phyloP scores from a whole-genome alignment of 768 basidiomycete species.

The Rhodotorula graminis region DNA sequence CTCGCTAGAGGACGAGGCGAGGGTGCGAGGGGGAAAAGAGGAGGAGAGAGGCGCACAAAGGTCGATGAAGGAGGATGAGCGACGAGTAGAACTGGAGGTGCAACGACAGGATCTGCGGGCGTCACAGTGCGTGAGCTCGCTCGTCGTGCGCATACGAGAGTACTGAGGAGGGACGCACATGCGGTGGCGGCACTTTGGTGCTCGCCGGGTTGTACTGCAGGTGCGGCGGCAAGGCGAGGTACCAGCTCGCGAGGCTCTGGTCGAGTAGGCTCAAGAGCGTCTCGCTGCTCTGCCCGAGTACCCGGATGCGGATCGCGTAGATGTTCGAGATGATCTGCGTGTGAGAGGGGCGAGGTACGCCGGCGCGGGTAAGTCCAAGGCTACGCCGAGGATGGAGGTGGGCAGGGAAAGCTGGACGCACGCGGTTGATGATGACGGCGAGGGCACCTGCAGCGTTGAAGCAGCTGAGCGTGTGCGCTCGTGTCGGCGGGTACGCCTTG shows the following conservation, averaged over 20 bases:
- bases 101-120: constrained; percentile 34
- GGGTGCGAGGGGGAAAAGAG: too few relatives aligned
- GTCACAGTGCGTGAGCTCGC: neutral
- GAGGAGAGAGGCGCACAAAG: constrained; percentile 43
- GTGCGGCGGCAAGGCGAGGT: constrained; percentile 42
- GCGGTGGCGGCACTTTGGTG: constrained; percentile 42
- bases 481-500: constrained; percentile 16
- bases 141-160: neutral
- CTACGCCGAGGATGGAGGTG: too few relatives aligned
- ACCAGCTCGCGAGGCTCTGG: constrained; percentile 44
- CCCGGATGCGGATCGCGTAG: constrained; percentile 44
- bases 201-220: constrained; percentile 40
- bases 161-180: constrained; percentile 12
- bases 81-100: constrained; percentile 46
- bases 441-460: constrained; percentile 44
- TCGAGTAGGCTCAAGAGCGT: constrained; percentile 43
- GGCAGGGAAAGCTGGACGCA: neutral
- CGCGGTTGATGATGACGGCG: constrained; percentile 42
- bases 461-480: constrained; percentile 38
- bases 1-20: too few relatives aligned
- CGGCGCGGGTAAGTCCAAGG: too few relatives aligned
- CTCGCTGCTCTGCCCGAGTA: constrained; percentile 41
- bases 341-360: neutral
- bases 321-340: constrained; percentile 42
- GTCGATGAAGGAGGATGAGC: constrained; percentile 45